Evolutionary conservation across 495 filamentous ascomycete species (phyloP).

Genomic region (Talaromyces stipitatus): DNA sequence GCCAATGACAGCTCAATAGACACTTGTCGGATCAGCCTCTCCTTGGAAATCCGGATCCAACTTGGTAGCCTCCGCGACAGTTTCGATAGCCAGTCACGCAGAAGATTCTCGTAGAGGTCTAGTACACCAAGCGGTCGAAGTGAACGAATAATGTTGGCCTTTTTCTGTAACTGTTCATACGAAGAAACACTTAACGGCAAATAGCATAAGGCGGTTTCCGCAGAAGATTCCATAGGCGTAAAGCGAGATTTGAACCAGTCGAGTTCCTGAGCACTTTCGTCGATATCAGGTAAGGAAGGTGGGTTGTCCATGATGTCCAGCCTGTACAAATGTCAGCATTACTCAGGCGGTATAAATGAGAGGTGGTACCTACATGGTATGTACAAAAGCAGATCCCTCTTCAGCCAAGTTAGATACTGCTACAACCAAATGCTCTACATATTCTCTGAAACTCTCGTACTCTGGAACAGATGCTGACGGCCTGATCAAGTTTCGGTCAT

Average conservation of each 20-base stretch:
- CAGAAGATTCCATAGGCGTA: background rate
- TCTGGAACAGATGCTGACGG: background rate
- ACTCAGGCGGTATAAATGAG: background rate
- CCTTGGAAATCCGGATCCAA: conserved; percentile 31
- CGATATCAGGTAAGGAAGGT: background rate
- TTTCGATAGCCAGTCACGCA: conserved; percentile 31
- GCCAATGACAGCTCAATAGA: conserved; percentile 33
- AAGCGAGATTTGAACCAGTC: conserved; percentile 1
- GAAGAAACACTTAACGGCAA: background rate
- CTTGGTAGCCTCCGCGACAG: conserved; percentile 26
- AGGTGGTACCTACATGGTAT: conserved; percentile 2
- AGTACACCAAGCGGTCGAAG: conserved; percentile 12
- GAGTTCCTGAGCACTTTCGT: background rate
- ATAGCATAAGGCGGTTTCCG: background rate
- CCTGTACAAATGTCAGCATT: background rate
- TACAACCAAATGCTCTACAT: conserved; percentile 1
- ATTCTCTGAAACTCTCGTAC: conserved; percentile 1
- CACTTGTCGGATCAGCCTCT: conserved; percentile 31
- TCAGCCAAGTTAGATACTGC: background rate
- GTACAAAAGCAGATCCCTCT: background rate
- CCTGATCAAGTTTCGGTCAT: background rate
- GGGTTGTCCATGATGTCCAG: conserved; percentile 1
- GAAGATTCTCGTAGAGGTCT: conserved; percentile 29
- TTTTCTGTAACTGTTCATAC: background rate
- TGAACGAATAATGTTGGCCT: background rate